phyloP scores from a whole-genome alignment of 2,329 filamentous ascomycete species.

The Aureobasidium sp. region DNA sequence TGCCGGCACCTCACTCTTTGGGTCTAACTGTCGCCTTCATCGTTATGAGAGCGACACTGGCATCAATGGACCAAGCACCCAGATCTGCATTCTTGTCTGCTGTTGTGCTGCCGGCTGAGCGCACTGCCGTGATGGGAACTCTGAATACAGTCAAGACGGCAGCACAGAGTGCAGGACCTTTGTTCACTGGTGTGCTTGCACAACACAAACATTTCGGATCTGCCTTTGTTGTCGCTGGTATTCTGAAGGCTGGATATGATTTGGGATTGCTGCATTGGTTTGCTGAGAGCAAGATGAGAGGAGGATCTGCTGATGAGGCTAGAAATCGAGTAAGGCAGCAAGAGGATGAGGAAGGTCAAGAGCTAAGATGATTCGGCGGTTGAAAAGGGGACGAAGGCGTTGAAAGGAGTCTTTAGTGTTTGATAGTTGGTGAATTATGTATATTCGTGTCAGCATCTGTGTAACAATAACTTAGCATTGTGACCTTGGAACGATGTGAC shows the following conservation, averaged over 20 bases:
- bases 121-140: conserved; percentile 65
- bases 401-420: not conserved
- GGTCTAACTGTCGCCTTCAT: conserved; percentile 54
- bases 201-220: conserved; percentile 52
- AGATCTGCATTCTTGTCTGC: conserved; percentile 63
- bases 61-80: conserved; percentile 65
- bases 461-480: no score
- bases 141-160: conserved; percentile 64
- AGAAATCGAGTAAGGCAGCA: conserved; percentile 8
- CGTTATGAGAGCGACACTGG: conserved; percentile 54
- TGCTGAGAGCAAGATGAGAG: conserved; percentile 13
- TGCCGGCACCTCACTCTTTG: conserved; percentile 51
- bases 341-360: conserved; percentile 4
- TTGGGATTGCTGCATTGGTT: conserved; percentile 28
- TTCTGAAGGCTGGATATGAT: conserved; percentile 50
- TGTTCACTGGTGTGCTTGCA: conserved; percentile 58
- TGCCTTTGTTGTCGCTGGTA: conserved; percentile 56
- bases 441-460: no score
- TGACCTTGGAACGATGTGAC: no score
- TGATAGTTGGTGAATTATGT: no score
- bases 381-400: no score
- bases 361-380: not conserved
- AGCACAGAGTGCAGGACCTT: conserved; percentile 54
- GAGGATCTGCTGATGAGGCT: conserved; percentile 1
- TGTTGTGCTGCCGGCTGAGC: conserved; percentile 56